Conservation (phyloP, 164 flowering plant species). For the Kingdonia uniflora region DNA sequence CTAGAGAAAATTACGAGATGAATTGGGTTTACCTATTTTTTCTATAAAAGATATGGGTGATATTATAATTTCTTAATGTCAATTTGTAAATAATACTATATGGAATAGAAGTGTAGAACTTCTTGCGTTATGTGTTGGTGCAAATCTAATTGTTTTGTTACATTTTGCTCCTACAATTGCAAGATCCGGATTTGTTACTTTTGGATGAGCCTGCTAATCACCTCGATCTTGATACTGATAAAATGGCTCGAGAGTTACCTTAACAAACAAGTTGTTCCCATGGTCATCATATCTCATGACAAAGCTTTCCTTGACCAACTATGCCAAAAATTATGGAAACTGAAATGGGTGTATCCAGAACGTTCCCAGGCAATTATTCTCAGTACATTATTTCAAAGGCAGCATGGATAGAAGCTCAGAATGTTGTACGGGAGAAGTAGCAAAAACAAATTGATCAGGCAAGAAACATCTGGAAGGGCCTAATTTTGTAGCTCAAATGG, state of each 20-base stretch:
- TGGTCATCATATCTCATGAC: conserved; percentile 99
- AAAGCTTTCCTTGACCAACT: conserved; percentile 97
- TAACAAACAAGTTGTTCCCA: conserved; percentile 74
- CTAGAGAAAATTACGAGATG: too few species aligned
- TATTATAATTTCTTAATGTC: too few species aligned
- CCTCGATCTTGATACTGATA: conserved; percentile 92
- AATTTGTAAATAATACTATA: too few species aligned
- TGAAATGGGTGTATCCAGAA: conserved; percentile 95
- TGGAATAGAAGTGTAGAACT: too few species aligned
- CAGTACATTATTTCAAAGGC: conserved; percentile 71
- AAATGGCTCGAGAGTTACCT: conserved; percentile 98
- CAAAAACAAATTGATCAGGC: conserved; percentile 89
- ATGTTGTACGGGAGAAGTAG: conserved; percentile 96
- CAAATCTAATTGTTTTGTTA: too few species aligned
- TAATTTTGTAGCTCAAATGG: too few species aligned
- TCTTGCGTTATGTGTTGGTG: too few species aligned
- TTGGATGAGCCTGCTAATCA: conserved; percentile 99
- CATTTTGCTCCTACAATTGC: conserved; percentile 16
- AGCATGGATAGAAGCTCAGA: conserved; percentile 80
- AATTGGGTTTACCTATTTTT: too few species aligned
- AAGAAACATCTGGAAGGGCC: too few species aligned
- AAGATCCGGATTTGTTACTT: conserved; percentile 94
- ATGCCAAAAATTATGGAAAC: conserved; percentile 96
- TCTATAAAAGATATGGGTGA: too few species aligned
- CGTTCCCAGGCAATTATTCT: conserved; percentile 89